Percentiles rank a stretch among this genome's conserved stretches.
phyloP scores from a whole-genome alignment of 2,329 filamentous ascomycete species.

The Ambrosiella xylebori region DNA sequence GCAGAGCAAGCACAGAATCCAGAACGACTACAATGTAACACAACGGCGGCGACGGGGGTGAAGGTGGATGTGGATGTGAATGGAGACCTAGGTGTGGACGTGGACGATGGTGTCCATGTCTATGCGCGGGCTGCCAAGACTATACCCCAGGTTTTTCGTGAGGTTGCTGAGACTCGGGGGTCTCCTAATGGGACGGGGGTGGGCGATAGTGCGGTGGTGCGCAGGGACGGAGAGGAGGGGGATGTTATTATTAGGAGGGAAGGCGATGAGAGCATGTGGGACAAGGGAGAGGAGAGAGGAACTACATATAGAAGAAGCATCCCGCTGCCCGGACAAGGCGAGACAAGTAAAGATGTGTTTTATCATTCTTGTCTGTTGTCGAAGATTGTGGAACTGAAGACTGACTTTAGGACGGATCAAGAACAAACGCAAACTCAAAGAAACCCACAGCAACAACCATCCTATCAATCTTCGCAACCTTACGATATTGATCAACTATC shows the following conservation, averaged over 20 bases:
- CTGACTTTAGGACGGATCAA: background rate
- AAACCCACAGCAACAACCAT: background rate
- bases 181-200: constrained; percentile 1
- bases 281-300: background rate
- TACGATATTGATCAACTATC: background rate
- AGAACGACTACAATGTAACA: no score
- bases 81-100: no score
- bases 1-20: no score
- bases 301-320: background rate
- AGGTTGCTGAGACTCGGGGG: background rate
- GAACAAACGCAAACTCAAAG: background rate
- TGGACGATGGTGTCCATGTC: background rate
- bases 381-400: background rate
- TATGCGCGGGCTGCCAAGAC: constrained; percentile 3
- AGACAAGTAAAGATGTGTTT: no score
- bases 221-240: background rate
- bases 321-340: background rate
- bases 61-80: no score
- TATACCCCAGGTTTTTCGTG: constrained; percentile 3
- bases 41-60: no score
- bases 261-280: background rate
- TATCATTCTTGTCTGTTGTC: background rate
- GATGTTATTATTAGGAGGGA: background rate
- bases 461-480: background rate
- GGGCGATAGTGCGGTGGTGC: background rate